phyloP scores from a whole-genome alignment of 192 early-diverging fungal genomes.

The Lobosporangium transversale region DNA sequence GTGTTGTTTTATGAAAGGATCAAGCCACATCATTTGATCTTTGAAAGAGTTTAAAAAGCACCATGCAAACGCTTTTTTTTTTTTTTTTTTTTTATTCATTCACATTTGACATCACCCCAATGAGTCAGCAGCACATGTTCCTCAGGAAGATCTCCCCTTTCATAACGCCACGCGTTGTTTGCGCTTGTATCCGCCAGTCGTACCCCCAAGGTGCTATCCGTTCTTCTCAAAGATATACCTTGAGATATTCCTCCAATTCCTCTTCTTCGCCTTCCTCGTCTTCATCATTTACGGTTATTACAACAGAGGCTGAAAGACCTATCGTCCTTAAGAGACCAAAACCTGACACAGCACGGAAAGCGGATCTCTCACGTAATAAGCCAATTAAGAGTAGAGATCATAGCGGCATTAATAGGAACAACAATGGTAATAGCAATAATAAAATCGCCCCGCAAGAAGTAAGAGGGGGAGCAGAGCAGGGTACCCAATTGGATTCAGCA shows the following conservation, averaged over 20 bases:
- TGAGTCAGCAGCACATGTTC: slow-evolving; percentile 16
- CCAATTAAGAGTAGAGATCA: too few relatives aligned
- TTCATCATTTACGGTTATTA: not conserved
- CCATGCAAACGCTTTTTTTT: not conserved
- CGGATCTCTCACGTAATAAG: not conserved
- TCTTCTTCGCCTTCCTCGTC: not conserved
- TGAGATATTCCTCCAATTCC: not conserved
- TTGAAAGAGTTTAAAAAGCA: not conserved
- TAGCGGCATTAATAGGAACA: too few relatives aligned
- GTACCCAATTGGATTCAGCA: not conserved
- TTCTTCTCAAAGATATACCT: not conserved
- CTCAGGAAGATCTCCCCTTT: not conserved
- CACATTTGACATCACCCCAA: not conserved
- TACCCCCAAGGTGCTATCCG: not conserved
- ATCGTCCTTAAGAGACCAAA: not conserved
- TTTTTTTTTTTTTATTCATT: not conserved
- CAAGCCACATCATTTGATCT: not conserved
- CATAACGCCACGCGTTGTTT: too few relatives aligned
- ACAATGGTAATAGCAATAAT: not conserved
- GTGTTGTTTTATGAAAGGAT: too few relatives aligned
- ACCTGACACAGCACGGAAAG: not conserved
- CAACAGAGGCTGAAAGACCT: not conserved
- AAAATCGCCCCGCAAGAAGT: not conserved
- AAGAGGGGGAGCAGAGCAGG: not conserved
- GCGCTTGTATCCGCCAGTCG: not conserved